Conservation (phyloP, 192 early-diverging fungal species). For the Funneliformis mosseae region DNA sequence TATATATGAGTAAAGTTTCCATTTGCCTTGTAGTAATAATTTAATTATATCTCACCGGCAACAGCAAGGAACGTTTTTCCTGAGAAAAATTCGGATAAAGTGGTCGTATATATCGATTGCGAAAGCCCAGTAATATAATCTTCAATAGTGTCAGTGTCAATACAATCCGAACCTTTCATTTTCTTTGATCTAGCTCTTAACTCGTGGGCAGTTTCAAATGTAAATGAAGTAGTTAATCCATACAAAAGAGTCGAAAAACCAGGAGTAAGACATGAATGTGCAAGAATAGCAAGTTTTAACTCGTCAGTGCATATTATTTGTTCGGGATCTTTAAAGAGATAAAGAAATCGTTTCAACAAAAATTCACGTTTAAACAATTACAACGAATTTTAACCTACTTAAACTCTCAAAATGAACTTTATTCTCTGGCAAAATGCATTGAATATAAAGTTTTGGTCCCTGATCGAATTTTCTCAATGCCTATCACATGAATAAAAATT, state of each 20-base stretch:
- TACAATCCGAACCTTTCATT: background rate
- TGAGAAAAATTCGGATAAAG: slow-evolving; percentile 22
- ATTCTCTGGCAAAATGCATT: slow-evolving; percentile 35
- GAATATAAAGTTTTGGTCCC: slow-evolving; percentile 36
- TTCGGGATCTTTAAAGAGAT: slow-evolving; percentile 23
- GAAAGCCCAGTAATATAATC: slow-evolving; percentile 35
- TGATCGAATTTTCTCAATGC: slow-evolving; percentile 31
- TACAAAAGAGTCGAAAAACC: slow-evolving; percentile 33
- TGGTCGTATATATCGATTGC: slow-evolving; percentile 33
- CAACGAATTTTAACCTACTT: slow-evolving; percentile 16
- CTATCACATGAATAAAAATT: background rate
- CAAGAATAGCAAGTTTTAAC: slow-evolving; percentile 33
- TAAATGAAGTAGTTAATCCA: slow-evolving; percentile 32
- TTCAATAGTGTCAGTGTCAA: slow-evolving; percentile 21
- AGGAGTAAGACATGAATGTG: slow-evolving; percentile 36
- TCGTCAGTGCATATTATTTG: slow-evolving; percentile 35
- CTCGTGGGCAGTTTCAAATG: slow-evolving; percentile 17
- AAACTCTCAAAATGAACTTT: slow-evolving; percentile 37
- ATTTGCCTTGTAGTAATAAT: background rate
- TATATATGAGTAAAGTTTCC: background rate
- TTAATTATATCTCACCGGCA: slow-evolving; percentile 11
- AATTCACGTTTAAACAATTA: background rate
- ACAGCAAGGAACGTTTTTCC: slow-evolving; percentile 15
- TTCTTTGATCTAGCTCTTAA: too few relatives aligned
- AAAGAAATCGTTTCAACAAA: background rate